A percentile compares a stretch with the other conserved stretches of the same genome.
Evolutionary conservation across 805 yeast species (phyloP).

Genomic region (Cyberlindnera samutprakarnensis): DNA sequence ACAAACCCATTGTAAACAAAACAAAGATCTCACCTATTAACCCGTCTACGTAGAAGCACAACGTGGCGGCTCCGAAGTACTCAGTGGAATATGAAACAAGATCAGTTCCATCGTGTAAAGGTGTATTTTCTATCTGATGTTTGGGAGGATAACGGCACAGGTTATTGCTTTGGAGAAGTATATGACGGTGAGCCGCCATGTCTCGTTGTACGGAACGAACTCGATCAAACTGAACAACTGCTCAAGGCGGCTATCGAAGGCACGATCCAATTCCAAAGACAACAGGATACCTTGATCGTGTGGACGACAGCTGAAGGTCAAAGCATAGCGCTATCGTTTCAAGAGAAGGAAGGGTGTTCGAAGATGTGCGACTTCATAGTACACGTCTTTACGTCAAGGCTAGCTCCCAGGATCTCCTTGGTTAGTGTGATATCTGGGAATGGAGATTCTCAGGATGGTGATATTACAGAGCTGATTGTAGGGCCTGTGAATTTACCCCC

Average conservation of each 20-base stretch:
- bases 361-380: constrained; percentile 75
- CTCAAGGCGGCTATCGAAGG: constrained; percentile 67
- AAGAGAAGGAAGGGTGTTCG: constrained; percentile 86
- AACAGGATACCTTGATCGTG: constrained; percentile 88
- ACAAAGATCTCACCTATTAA: no score
- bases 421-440: constrained; percentile 55
- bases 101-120: constrained; percentile 71
- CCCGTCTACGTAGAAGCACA: no score
- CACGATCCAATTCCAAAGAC: constrained; percentile 78
- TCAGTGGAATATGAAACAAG: constrained; percentile 6
- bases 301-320: constrained; percentile 75
- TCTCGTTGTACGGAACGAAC: constrained; percentile 68
- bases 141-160: constrained; percentile 93
- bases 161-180: constrained; percentile 74
- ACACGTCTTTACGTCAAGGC: constrained; percentile 46
- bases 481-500: constrained; percentile 74
- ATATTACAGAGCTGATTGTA: constrained; percentile 67
- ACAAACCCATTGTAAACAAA: no score
- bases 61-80: no score
- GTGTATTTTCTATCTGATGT: constrained; percentile 78
- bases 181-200: constrained; percentile 35
- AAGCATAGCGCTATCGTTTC: constrained; percentile 86
- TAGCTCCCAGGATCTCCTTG: constrained; percentile 60
- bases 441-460: constrained; percentile 28
- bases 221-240: constrained; percentile 47